Conservation (phyloP, 1,284 basidiomycete genomes). For the Neonothopanus nambi region DNA sequence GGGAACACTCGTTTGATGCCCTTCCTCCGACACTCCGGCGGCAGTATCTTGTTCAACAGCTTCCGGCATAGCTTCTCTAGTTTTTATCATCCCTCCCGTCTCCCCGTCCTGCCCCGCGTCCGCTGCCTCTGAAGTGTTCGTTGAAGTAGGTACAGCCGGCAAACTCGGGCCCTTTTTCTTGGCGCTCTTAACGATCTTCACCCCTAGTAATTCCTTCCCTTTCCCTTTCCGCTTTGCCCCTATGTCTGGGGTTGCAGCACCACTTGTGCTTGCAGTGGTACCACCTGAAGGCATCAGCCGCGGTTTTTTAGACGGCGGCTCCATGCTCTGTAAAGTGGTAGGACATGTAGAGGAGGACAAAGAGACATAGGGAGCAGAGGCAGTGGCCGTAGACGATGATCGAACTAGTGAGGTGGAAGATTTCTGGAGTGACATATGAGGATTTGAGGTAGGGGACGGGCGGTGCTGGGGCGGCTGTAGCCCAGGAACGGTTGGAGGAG, state of each 20-base stretch:
- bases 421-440: not conserved
- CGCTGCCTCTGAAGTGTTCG: too few relatives aligned
- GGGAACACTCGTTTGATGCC: too few relatives aligned
- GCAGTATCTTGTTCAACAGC: too few relatives aligned
- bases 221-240: not conserved
- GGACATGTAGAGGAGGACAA: not conserved
- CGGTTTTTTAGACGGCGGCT: constrained; percentile 2
- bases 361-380: not conserved
- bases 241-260: too few relatives aligned
- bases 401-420: not conserved
- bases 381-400: not conserved
- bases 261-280: not conserved
- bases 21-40: too few relatives aligned
- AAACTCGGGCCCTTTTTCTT: constrained; percentile 4
- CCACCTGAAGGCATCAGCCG: not conserved
- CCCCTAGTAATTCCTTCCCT: constrained; percentile 7
- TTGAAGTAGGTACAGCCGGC: not conserved
- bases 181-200: constrained; percentile 18
- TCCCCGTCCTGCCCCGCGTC: too few relatives aligned
- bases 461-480: too few relatives aligned
- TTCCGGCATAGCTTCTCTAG: too few relatives aligned
- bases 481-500: constrained; percentile 21
- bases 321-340: not conserved
- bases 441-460: not conserved
- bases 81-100: too few relatives aligned